Conservation (phyloP, 2,329 filamentous ascomycete genomes). For the Tolypocladium amazonense region DNA sequence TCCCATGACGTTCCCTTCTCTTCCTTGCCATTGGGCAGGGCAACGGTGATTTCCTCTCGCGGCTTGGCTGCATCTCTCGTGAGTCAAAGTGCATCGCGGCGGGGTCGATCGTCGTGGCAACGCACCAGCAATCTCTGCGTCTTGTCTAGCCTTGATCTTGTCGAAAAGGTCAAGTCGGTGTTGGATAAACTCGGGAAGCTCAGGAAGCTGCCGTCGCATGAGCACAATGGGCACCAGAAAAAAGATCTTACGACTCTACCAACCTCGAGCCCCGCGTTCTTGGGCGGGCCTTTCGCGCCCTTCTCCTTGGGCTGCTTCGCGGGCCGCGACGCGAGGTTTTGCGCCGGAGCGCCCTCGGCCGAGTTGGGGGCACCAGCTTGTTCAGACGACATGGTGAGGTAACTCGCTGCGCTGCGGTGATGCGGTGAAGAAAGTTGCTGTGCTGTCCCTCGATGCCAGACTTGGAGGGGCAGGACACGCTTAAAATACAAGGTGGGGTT, state of each 20-base stretch:
- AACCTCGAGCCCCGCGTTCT: conserved; percentile 47
- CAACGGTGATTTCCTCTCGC: conserved; percentile 63
- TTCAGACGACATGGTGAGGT: conserved; percentile 24
- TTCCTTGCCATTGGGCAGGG: conserved; percentile 60
- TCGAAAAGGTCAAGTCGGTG: conserved; percentile 83
- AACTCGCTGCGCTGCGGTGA: conserved; percentile 8
- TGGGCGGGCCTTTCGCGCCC: conserved; percentile 34
- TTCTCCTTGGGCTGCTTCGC: conserved; percentile 26
- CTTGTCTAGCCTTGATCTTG: conserved; percentile 72
- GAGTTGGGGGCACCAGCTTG: conserved; percentile 22
- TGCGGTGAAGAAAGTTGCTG: conserved; percentile 13
- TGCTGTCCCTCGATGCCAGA: conserved; percentile 17
- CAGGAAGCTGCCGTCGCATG: conserved; percentile 22
- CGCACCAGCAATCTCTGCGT: conserved; percentile 54
- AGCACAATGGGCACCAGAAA: conserved; percentile 20
- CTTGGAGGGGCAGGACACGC: conserved; percentile 20
- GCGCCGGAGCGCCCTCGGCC: conserved; percentile 20
- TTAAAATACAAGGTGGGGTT: conserved; percentile 19
- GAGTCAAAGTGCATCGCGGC: not conserved
- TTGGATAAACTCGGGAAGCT: conserved; percentile 65
- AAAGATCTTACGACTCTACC: conserved; percentile 14
- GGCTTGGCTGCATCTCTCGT: conserved; percentile 44
- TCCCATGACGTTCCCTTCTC: conserved; percentile 77
- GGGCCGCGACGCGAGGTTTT: conserved; percentile 23
- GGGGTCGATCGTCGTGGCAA: conserved; percentile 3